Base-by-base conservation (phyloP, 441 rosid species). In the Theobroma grandiflorum region DNA sequence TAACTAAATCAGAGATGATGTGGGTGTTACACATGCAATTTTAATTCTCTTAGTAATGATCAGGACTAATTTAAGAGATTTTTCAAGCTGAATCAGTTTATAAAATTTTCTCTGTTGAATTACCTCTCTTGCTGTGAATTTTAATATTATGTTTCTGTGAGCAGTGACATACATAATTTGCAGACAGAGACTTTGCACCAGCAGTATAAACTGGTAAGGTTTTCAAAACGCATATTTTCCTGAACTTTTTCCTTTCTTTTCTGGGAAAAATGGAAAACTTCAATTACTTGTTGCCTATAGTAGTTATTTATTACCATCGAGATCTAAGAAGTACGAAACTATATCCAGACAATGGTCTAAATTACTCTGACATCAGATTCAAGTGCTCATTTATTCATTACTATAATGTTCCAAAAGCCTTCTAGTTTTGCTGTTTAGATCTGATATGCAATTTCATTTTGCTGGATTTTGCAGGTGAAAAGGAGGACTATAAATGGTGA, bases 141-240 rank as follows among this genome's bases (percentile, higher is more conserved):
- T 45, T 82, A 77, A 78, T 74, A 22, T 47, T 63, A 62, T 64
- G 69, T 80, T 57, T 45, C 80, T 63, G 66, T 88, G 78, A 63
- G 86, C 94, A 96, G 99, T 82, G 99, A 93, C 67, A 49, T 88
- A 55, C 99, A 93, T 87, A 91, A 96, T 86, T 86, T 91, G 82
- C 89, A 40, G 83, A 86, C 93, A 4, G 99, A 97, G 88, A 89
- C 90, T 80, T 68, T 97, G 82, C 91, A 77, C 81, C 96, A 97
- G 84, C 99, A 97, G 81, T 96, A 91, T 86, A 82, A 96, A 82
- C 86, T 89, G 89, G 99, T 96, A 86, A 86, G 93, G 35, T 31
- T 71, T 49, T 45, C 35, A 15, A 4, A 33, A 4, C 16, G 49
- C 53, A 26, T n/a, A 6, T 57, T 40, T 58, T 35, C 37, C 20